Evolutionary conservation across 2,329 filamentous ascomycete species (phyloP).

Genomic region (Monosporascus ibericus): DNA sequence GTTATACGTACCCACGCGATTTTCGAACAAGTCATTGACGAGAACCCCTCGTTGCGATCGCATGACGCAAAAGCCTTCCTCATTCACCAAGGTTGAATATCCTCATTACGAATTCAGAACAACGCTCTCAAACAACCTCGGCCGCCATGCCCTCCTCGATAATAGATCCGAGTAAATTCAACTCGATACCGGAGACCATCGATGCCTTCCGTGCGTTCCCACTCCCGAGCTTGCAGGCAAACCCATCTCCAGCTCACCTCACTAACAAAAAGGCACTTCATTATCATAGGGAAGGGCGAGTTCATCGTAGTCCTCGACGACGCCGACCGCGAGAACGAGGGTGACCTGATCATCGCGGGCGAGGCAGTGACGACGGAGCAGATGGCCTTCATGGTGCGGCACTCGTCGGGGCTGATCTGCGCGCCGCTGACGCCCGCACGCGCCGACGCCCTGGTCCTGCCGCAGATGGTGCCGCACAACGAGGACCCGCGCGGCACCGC

Average conservation of each 20-base stretch:
- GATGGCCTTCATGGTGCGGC: constrained; percentile 92
- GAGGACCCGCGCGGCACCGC: constrained; percentile 87
- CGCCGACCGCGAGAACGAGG: constrained; percentile 91
- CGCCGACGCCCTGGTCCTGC: constrained; percentile 66
- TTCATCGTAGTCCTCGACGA: constrained; percentile 96
- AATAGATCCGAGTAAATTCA: constrained; percentile 50
- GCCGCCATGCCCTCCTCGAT: constrained; percentile 43
- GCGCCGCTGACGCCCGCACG: constrained; percentile 68
- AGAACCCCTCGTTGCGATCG: neutral
- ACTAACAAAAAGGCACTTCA: constrained; percentile 7
- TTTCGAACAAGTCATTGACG: neutral
- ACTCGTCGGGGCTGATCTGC: constrained; percentile 88
- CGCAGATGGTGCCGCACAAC: constrained; percentile 73
- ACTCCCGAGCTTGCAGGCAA: constrained; percentile 2
- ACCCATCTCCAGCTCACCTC: constrained; percentile 1
- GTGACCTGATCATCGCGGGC: constrained; percentile 93
- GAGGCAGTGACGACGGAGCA: constrained; percentile 77
- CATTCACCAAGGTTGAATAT: too few species aligned
- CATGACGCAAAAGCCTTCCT: neutral
- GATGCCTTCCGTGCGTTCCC: constrained; percentile 54
- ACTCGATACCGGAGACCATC: constrained; percentile 59
- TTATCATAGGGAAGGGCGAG: constrained; percentile 61
- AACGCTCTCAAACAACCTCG: constrained; percentile 2
- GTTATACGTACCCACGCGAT: neutral
- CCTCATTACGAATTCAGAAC: too few species aligned